Base-by-base conservation (phyloP, 75 land plant species). In the Chamaecyparis obtusa region DNA sequence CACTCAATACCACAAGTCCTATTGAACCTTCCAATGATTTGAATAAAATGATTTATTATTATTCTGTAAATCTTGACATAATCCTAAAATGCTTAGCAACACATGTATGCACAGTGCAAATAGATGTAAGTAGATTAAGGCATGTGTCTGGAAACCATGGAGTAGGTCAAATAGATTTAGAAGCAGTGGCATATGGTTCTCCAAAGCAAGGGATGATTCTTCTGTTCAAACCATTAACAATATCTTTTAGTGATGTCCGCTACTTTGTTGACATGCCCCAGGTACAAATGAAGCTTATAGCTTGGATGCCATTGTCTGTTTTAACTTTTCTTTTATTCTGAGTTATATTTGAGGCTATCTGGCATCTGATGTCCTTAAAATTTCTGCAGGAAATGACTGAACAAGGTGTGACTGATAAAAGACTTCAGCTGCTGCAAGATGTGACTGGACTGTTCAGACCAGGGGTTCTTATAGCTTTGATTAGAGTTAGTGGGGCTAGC, bases 201-300 rank as follows among this genome's bases (percentile, higher is more conserved):
- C 76, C 76, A 74, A 90, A 89, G 85, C 91, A 87, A 48, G 94
- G 95, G 86, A 95, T 93, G 94, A 87, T 94, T 85, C 94, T 96
- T 86, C 96, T 94, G 49, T 96, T 96, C 84, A 85, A 88, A 54
- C 95, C 94, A 27, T 92, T 93, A 57, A 90, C 95, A 16, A 88
- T 96, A 60, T 90, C 95, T n/a, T 96, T 96, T 87, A 89, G 92
- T 74, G 88, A 93, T 37, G 87, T 96, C 72, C 88, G 54, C 41
- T 96, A 96, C 88, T 96, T 87, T 36, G 98, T 96, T 19, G 98
- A 95, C 92, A 95, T 96, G 95, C 98, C 98, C 88, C 90, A 76
- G 88, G 98, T 96, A 10, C 33, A 32, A 11, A 33, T 32, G 36
- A 90, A 86, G 55, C 49, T 46, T 39, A 64, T 11, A 86, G 5